Conservation (phyloP, 352 stramenopile genomes). For the Phytophthora agathidicida region DNA sequence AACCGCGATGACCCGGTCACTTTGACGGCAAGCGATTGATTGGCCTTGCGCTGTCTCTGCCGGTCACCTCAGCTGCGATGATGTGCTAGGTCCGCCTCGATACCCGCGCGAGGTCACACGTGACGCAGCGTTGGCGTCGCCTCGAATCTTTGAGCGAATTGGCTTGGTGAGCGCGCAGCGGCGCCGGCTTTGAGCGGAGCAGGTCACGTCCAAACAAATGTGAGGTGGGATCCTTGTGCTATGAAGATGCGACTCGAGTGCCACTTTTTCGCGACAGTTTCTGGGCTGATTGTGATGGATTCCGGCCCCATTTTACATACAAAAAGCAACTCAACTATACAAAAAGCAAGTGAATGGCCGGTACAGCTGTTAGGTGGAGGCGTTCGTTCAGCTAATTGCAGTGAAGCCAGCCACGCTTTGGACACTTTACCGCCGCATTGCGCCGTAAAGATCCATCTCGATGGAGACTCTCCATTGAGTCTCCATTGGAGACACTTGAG, state of each 20-base stretch:
- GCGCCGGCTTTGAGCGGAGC: background rate
- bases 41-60: constrained; percentile 14
- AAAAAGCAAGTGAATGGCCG: background rate
- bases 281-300: constrained; percentile 30
- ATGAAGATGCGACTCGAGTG: constrained; percentile 21
- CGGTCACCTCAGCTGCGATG: constrained; percentile 12
- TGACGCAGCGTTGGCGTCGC: constrained; percentile 10
- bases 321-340: constrained; percentile 1
- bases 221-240: constrained; percentile 2
- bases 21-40: background rate
- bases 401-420: background rate
- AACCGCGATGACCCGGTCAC: background rate
- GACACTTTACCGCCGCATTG: too few relatives aligned
- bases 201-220: constrained; percentile 15
- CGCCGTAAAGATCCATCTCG: constrained; percentile 1
- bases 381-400: background rate
- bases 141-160: too few relatives aligned
- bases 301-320: constrained; percentile 20
- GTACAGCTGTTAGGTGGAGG: constrained; percentile 15
- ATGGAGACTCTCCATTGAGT: background rate
- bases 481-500: too few relatives aligned
- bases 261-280: constrained; percentile 37
- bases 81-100: constrained; percentile 22
- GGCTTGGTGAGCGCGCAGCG: background rate
- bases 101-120: constrained; percentile 13